Evolutionary conservation across 768 basidiomycete species (phyloP), one percentile per base, ranked within the genome.

Genomic region (Amanita pallidorosea): DNA sequence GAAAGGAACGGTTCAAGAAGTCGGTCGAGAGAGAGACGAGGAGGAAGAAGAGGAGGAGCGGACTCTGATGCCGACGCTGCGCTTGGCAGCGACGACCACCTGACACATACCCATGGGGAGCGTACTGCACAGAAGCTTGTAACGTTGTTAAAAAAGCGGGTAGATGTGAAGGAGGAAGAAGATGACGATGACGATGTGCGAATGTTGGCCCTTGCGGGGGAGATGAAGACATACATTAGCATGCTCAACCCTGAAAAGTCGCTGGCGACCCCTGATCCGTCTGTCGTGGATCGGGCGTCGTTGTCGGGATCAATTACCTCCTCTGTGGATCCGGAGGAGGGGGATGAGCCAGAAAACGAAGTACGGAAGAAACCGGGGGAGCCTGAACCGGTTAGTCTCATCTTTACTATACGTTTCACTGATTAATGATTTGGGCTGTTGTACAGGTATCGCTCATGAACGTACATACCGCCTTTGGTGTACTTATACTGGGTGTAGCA

Each of bases 401-500:
- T 35, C 11, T 38, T 23, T 45, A 5, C 7, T 37, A 15, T 45
- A 25, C 4, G 4, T 17, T 25, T 15, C 5, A 15, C 7, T n/a
- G 13, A 20, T 9, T 38, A 13, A 17, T 44, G 8, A 47, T 54
- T 46, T 15, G 12, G 47, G 52, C 33, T 11, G 5, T 9, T 53
- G 47, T 31, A 25, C 23, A 49, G 61, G 60, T 47, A 60, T 57
- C 56, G 4, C 33, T 58, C 51, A 60, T 74, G 37, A 70, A 70
- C 67, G 56, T 80, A 56, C 73, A 75, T 51, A 73, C 83, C 2
- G 82, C 80, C 5, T 64, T 83, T 3, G 83, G 83, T 4, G 77
- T 86, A 7, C 61, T 85, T 15, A 72, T 88, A 4, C 63, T 88
- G 25, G 72, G 80, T 45, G 75, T 84, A 7, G 83, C 81, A 3